Base-by-base conservation (phyloP, 495 filamentous ascomycete species). In the Penicillium cinerascens region DNA sequence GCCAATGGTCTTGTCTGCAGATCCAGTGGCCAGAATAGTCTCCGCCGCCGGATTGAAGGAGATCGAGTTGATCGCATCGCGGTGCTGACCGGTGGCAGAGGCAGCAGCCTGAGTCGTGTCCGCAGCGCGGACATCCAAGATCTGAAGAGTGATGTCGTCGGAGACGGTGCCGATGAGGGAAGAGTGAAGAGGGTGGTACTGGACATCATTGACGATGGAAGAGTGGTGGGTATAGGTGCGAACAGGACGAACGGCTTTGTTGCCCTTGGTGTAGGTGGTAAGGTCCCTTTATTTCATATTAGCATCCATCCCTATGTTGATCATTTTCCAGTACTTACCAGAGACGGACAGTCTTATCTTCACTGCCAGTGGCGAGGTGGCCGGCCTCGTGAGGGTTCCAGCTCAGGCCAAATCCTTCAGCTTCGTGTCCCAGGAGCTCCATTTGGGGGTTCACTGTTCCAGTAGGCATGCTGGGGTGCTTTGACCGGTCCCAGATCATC, bases 171-270 rank as follows among this genome's bases (percentile, higher is more conserved):
- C 95, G 47, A 98, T 89, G 49, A 95, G 82, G 46, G 82, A 82
- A 35, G 81, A 80, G 50, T 89, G 87, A 42, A 89, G 74, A 22
- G 92, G 92, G 63, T 97, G 91, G 65, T 96, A 85, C 69, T 96
- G 88, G 35, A 99, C 93, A 60, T 97, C 95, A 61, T 97, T 97
- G 59, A 99, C 95, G 36, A 91, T 89, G 4, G 93, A 85, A 22
- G 76, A 82, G 65, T 97, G 95, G 50, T 96, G 88, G 1, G 85
- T 95, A 69, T 90, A 99, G 21, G 84, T 89, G 23, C 82, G 78
- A 2, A 75, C 68, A 5, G 90, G 83, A 49, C 80, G 80, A 40
- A 97, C 72, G 9, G 76, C 82, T 59, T 83, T 93, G 71, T 83
- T 84, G 53, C 78, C 80, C 58, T 82, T 82, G 5, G 82, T 77